Evolutionary conservation across 192 early-diverging fungal species (phyloP), one percentile per base, ranked within the genome.

Genomic region (Radiomyces spectabilis): DNA sequence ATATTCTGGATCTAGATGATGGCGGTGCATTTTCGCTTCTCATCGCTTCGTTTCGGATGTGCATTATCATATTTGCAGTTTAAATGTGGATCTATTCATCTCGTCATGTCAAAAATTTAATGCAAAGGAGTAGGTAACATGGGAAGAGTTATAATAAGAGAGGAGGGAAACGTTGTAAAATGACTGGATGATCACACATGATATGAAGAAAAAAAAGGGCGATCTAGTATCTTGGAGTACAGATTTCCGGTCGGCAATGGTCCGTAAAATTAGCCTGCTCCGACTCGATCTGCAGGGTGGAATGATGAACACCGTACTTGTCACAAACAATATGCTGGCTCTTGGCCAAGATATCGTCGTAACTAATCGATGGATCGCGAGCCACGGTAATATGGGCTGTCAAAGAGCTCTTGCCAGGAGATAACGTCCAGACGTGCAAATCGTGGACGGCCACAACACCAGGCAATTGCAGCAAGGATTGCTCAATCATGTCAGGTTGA

Each of bases 361-460:
- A 76, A 16, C 25, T 55, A 5, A 51, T 57, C 5, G 27, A 40
- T 40, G 63, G 55, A 55, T 41, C 31, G 61, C 59, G 27, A 54
- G 47, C 66, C 51, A 68, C 34, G 4, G 37, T 53, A 26, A 65
- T 46, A 41, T 59, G 61, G 7, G 56, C 59, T 15, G 61, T 65
- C 5, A 75, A 52, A 0, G 72, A 62, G 15, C 40, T 53, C 35
- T 78, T 78, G 42, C 77, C 77, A 24, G 76, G 65, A 5, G 79
- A 75, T 53, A 81, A 51, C 12, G 71, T 75, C 79, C 79, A 81
- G 22, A 78, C 64, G 44, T 81, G 79, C 18, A 81, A 48, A 54
- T 81, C 79, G 33, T 81, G 79, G 12, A 77, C 73, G 12, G 65
- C 41, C 5, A 63, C 51, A 0, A 81, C 78, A 18, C 77, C 75